Percentiles rank a stretch among this genome's conserved stretches.
Conservation (phyloP, 2,329 filamentous ascomycete genomes). For the Conoideocrella luteorostrata region DNA sequence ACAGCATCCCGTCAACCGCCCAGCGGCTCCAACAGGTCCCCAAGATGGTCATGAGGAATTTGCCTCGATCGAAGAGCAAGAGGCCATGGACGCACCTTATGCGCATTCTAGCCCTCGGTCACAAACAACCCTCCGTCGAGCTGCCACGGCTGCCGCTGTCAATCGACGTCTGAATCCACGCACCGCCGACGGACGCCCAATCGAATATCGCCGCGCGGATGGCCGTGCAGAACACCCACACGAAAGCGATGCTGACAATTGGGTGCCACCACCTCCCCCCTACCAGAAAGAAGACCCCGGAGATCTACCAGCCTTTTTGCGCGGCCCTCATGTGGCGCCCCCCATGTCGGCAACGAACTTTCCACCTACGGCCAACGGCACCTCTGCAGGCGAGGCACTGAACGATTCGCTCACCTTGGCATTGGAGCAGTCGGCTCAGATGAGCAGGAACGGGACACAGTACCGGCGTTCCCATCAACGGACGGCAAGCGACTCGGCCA, state of each 20-base stretch:
- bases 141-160: constrained; percentile 69
- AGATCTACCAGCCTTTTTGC: constrained; percentile 50
- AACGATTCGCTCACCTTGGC: background rate
- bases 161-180: constrained; percentile 61
- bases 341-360: constrained; percentile 22
- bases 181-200: constrained; percentile 44
- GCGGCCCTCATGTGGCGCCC: constrained; percentile 39
- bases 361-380: constrained; percentile 16
- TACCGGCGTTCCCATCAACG: constrained; percentile 24
- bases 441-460: constrained; percentile 5
- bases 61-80: constrained; percentile 47
- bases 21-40: constrained; percentile 16
- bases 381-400: background rate
- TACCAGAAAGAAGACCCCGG: constrained; percentile 62
- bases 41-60: constrained; percentile 35
- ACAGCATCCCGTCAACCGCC: constrained; percentile 14
- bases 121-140: constrained; percentile 61
- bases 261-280: constrained; percentile 78
- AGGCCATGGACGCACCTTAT: constrained; percentile 65
- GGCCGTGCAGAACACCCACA: constrained; percentile 68
- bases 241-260: constrained; percentile 82
- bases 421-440: constrained; percentile 2
- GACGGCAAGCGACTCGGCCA: constrained; percentile 29
- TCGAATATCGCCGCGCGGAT: constrained; percentile 62
- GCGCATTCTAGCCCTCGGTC: constrained; percentile 67